Percentiles rank a stretch among this genome's conserved stretches.
Evolutionary conservation across 805 yeast species (phyloP).

Genomic region (Blastobotrys peoriensis): DNA sequence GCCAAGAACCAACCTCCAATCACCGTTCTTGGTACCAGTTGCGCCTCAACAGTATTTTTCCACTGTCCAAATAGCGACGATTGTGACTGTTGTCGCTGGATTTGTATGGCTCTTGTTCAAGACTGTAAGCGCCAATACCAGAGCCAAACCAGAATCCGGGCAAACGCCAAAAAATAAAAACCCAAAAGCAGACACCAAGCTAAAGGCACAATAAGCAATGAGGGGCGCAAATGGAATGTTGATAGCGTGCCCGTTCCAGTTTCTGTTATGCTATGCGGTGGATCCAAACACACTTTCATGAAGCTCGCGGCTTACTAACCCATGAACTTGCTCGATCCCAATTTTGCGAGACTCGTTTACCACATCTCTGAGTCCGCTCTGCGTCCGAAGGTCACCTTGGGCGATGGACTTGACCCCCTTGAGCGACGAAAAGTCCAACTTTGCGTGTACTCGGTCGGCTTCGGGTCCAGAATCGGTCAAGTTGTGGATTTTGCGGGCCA

Average conservation of each 20-base stretch:
- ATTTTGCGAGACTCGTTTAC: slow-evolving; percentile 17
- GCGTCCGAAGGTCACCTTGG: slow-evolving; percentile 4
- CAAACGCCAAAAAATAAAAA: too few relatives aligned
- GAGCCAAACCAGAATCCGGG: too few relatives aligned
- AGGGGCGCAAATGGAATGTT: background rate
- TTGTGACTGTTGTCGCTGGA: slow-evolving; percentile 32
- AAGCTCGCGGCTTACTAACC: slow-evolving; percentile 20
- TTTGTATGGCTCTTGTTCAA: slow-evolving; percentile 29
- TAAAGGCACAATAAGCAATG: background rate
- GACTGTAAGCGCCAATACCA: slow-evolving; percentile 7
- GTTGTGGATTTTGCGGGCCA: slow-evolving; percentile 21
- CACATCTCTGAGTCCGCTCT: slow-evolving; percentile 14
- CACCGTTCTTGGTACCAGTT: slow-evolving; percentile 38
- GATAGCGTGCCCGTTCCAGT: too few relatives aligned
- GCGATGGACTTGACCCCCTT: background rate
- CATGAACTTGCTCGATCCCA: slow-evolving; percentile 23
- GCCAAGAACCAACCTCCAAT: slow-evolving; percentile 16
- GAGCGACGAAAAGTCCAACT: background rate
- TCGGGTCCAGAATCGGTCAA: slow-evolving; percentile 8
- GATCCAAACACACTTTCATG: slow-evolving; percentile 19
- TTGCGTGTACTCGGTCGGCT: slow-evolving; percentile 3
- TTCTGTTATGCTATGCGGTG: too few relatives aligned
- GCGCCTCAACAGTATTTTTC: slow-evolving; percentile 31
- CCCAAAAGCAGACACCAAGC: too few relatives aligned
- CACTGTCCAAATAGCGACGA: slow-evolving; percentile 34